phyloP scores from a whole-genome alignment of 768 basidiomycete genomes.

The Lepiota brunneoincarnata region DNA sequence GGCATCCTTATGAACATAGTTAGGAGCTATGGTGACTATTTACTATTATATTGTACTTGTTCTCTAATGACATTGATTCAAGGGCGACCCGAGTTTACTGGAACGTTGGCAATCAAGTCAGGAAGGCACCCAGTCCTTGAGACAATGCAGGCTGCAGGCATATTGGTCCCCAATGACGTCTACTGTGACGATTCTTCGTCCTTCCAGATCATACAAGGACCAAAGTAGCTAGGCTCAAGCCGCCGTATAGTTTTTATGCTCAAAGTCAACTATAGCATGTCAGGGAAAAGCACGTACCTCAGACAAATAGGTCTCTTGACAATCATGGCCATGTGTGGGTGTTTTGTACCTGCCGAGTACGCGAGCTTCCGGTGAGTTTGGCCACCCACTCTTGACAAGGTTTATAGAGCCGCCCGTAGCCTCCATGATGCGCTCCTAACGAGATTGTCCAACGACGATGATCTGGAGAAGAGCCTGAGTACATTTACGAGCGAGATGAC shows the following conservation, averaged over 20 bases:
- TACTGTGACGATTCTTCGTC: slow-evolving; percentile 81
- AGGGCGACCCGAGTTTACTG: slow-evolving; percentile 93
- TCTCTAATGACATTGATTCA: neutral
- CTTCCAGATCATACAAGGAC: slow-evolving; percentile 92
- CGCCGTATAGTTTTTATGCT: neutral
- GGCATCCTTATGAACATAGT: slow-evolving; percentile 25
- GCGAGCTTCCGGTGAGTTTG: slow-evolving; percentile 72
- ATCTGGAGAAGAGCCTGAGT: slow-evolving; percentile 84
- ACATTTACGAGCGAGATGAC: slow-evolving; percentile 98
- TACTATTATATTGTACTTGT: neutral
- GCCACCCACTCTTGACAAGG: neutral
- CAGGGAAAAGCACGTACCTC: slow-evolving; percentile 93
- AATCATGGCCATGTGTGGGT: slow-evolving; percentile 87
- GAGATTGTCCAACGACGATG: slow-evolving; percentile 91
- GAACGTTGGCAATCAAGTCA: slow-evolving; percentile 83
- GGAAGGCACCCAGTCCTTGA: slow-evolving; percentile 90
- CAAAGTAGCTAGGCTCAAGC: slow-evolving; percentile 55
- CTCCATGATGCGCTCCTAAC: slow-evolving; percentile 83
- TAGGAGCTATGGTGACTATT: slow-evolving; percentile 42
- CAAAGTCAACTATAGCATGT: slow-evolving; percentile 33
- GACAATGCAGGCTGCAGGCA: slow-evolving; percentile 61
- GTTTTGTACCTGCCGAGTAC: slow-evolving; percentile 92
- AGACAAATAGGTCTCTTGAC: slow-evolving; percentile 82
- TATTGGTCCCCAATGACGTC: slow-evolving; percentile 84
- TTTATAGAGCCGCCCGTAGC: slow-evolving; percentile 29